Percentiles rank a stretch among this genome's conserved stretches.
Conservation (phyloP, 1,139 yeast species). For the Martiniozyma asiatica region DNA sequence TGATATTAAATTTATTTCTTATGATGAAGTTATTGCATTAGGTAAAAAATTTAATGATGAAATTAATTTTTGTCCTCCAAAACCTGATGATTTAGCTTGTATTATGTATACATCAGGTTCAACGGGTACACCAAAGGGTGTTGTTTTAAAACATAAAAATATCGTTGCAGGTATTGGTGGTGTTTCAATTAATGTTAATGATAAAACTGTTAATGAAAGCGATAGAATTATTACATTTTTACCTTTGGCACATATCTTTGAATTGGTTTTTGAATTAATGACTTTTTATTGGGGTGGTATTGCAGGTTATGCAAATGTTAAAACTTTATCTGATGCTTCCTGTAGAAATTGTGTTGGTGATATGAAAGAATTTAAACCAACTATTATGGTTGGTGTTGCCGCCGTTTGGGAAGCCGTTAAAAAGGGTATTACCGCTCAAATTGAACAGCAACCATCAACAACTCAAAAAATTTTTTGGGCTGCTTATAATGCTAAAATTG, state of each 20-base stretch:
- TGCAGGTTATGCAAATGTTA: constrained; percentile 86
- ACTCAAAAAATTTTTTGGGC: constrained; percentile 84
- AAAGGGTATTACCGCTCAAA: constrained; percentile 78
- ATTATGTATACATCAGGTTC: constrained; percentile 99
- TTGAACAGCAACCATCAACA: constrained; percentile 51
- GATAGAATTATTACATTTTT: constrained; percentile 79
- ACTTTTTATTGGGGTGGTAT: constrained; percentile 83
- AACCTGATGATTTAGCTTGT: constrained; percentile 69
- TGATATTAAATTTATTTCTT: constrained; percentile 57
- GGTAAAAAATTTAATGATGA: constrained; percentile 37
- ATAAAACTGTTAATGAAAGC: constrained; percentile 34
- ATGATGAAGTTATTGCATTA: constrained; percentile 50
- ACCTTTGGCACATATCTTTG: constrained; percentile 95
- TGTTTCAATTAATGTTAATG: constrained; percentile 50
- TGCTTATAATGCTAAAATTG: constrained; percentile 62
- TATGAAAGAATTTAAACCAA: constrained; percentile 76
- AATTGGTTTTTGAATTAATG: constrained; percentile 73
- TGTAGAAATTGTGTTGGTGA: constrained; percentile 83
- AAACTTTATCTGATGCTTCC: constrained; percentile 76
- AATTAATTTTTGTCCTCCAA: constrained; percentile 38
- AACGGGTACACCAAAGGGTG: constrained; percentile 97
- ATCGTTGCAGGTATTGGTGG: constrained; percentile 81
- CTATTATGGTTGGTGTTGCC: constrained; percentile 96
- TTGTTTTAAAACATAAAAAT: constrained; percentile 67
- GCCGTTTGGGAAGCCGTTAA: constrained; percentile 97